These are phyloP conservation scores for Teratosphaeria pseudoeucalypti DNA, from an alignment of 2,329 filamentous ascomycete genomes.

Conservation along the genomic window DNA sequence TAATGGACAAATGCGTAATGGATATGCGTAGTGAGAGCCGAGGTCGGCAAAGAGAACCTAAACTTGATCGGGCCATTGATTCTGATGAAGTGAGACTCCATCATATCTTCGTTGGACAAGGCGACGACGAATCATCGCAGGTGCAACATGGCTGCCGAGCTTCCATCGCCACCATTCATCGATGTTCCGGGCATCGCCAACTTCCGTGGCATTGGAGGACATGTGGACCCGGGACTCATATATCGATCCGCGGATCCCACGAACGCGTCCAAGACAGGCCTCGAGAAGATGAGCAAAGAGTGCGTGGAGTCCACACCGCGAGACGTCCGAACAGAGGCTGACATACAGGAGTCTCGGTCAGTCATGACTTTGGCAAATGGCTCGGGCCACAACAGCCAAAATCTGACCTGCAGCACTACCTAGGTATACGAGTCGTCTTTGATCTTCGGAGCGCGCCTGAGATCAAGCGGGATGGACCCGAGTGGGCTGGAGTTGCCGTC, in stretches of 20 bases:
- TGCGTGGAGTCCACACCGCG: neutral
- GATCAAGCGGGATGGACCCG: constrained; percentile 36
- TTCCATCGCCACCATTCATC: constrained; percentile 24
- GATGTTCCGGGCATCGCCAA: constrained; percentile 51
- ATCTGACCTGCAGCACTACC: neutral
- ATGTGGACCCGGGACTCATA: constrained; percentile 43
- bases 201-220: constrained; percentile 53
- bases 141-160: neutral
- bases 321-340: neutral
- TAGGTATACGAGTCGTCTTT: constrained; percentile 56
- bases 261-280: constrained; percentile 44
- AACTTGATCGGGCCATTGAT: neutral
- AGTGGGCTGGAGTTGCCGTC: constrained; percentile 21
- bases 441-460: constrained; percentile 57
- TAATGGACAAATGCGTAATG: too few species aligned
- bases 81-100: neutral
- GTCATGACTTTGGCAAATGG: neutral
- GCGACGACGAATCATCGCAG: neutral
- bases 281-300: constrained; percentile 36
- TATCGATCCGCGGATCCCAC: constrained; percentile 62
- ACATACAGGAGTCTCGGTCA: constrained; percentile 16
- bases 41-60: neutral
- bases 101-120: neutral
- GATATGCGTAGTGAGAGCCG: neutral
- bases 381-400: neutral